Evolutionary conservation across 1,284 basidiomycete species (phyloP).

Genomic region (Naganishia liquefaciens): DNA sequence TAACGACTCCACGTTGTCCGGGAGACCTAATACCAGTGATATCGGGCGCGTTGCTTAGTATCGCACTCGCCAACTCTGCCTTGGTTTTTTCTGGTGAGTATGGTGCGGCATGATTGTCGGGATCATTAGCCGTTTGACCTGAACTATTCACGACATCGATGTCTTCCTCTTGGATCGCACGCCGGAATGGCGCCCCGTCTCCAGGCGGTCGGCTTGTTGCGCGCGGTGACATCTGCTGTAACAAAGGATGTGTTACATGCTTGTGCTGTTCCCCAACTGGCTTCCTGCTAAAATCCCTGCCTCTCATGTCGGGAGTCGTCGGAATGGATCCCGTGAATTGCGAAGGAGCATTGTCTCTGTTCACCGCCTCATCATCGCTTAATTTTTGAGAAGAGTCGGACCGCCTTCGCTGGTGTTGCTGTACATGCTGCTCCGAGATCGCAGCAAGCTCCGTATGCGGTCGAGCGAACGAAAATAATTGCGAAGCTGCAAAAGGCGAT

Average conservation of each 20-base stretch:
- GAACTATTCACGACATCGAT: slow-evolving; percentile 54
- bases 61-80: slow-evolving; percentile 9
- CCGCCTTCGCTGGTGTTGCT: slow-evolving; percentile 15
- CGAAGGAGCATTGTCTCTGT: slow-evolving; percentile 17
- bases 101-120: not conserved
- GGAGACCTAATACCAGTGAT: slow-evolving; percentile 6
- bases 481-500: slow-evolving; percentile 83
- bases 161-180: slow-evolving; percentile 75
- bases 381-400: slow-evolving; percentile 9
- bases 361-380: slow-evolving; percentile 11
- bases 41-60: slow-evolving; percentile 3
- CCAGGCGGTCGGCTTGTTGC: slow-evolving; percentile 30
- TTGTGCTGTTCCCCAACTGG: not conserved
- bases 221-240: slow-evolving; percentile 21
- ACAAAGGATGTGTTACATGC: slow-evolving; percentile 22
- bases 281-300: slow-evolving; percentile 17
- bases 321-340: slow-evolving; percentile 9
- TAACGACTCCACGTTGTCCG: not conserved
- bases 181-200: slow-evolving; percentile 73
- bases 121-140: not conserved
- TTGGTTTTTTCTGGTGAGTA: slow-evolving; percentile 1
- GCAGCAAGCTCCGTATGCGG: slow-evolving; percentile 45
- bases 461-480: slow-evolving; percentile 62
- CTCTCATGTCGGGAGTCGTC: slow-evolving; percentile 28
- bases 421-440: slow-evolving; percentile 47